Percentiles rank a stretch among this genome's conserved stretches.
phyloP scores from a whole-genome alignment of 192 early-diverging fungal genomes.

The Coemansia biformis region DNA sequence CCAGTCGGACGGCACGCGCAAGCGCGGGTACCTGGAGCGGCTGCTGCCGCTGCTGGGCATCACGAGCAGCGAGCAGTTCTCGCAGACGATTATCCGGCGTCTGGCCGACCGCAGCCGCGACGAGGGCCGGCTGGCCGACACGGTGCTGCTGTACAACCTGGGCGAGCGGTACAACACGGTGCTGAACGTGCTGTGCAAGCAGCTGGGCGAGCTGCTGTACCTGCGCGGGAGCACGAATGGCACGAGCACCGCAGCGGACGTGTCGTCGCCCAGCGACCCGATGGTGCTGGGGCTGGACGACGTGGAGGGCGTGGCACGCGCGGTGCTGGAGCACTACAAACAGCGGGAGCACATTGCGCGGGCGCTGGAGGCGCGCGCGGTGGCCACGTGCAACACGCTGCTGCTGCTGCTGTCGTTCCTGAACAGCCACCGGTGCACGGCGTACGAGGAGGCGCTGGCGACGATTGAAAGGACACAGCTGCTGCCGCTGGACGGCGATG shows the following conservation, averaged over 20 bases:
- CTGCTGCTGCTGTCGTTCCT: conserved; percentile 60
- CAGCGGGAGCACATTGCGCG: conserved; percentile 50
- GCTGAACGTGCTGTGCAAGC: conserved; percentile 60
- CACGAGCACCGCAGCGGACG: background rate
- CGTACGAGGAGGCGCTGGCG: conserved; percentile 58
- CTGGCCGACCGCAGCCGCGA: conserved; percentile 68
- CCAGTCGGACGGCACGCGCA: conserved; percentile 44
- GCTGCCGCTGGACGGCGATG: conserved; percentile 59
- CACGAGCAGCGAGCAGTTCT: conserved; percentile 54
- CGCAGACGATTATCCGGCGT: conserved; percentile 58
- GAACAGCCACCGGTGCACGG: conserved; percentile 48
- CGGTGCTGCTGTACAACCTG: conserved; percentile 71
- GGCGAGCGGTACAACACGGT: conserved; percentile 71
- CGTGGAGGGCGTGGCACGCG: conserved; percentile 48
- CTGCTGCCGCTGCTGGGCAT: conserved; percentile 62
- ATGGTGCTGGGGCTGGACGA: conserved; percentile 20
- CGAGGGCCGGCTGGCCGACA: conserved; percentile 65
- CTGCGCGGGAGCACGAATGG: conserved; percentile 16
- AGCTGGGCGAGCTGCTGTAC: conserved; percentile 60
- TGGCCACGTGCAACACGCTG: conserved; percentile 56
- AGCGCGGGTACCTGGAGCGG: conserved; percentile 61
- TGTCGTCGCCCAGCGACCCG: background rate
- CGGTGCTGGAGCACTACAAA: conserved; percentile 47
- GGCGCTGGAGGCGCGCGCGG: conserved; percentile 28
- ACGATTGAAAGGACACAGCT: conserved; percentile 58